Evolutionary conservation across 2,329 filamentous ascomycete species (phyloP), one percentile per base, ranked within the genome.

Genomic region (Cryphonectria japonica): DNA sequence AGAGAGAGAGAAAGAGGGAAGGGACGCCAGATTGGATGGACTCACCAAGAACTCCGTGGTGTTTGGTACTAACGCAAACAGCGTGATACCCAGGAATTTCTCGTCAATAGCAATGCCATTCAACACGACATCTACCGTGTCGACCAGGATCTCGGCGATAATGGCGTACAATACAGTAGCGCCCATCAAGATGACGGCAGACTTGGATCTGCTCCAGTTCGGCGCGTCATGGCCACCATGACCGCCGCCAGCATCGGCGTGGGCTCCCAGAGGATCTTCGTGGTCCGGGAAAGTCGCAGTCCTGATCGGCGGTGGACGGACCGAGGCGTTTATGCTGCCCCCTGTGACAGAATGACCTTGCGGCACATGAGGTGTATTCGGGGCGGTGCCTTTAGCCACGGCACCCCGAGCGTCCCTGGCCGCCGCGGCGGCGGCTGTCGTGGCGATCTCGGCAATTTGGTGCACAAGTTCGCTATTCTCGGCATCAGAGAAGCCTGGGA

Each of bases 21-120:
- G 26, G 26, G 26, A 26, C 26, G 26, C 26, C 11, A 11, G 61
- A 39, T 9, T 3, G 22, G 37, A 43, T 7, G 29, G 8, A 82
- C 90, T 83, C 86, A 95, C 92, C 85, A 99, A 81, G 79, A 99
- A 99, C 79, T 99, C 96, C 0, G 96, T 99, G 1, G 96, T 98
- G 83, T 99, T 99, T 16, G 96, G 96, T 9, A 99, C 97, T 74
- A 99, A 86, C 7, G 97, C 95, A 80, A 99, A 99, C 63, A 99
- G 85, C 0, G 96, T 98, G 75, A 99, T 97, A 63, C 96, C 96
- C 70, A 99, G 83, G 82, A 99, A 98, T 80, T 99, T 99, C 78
- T 98, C 94, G 78, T 98, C 95, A 76, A 99, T 94, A 67, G 94
- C 90, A 68, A 97, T 92, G 73, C 93, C 95, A 74, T 95, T 90